Percentiles rank a stretch among this genome's conserved stretches.
Conservation (phyloP, 1,284 basidiomycete genomes). For the Cryptococcus maquisensis region DNA sequence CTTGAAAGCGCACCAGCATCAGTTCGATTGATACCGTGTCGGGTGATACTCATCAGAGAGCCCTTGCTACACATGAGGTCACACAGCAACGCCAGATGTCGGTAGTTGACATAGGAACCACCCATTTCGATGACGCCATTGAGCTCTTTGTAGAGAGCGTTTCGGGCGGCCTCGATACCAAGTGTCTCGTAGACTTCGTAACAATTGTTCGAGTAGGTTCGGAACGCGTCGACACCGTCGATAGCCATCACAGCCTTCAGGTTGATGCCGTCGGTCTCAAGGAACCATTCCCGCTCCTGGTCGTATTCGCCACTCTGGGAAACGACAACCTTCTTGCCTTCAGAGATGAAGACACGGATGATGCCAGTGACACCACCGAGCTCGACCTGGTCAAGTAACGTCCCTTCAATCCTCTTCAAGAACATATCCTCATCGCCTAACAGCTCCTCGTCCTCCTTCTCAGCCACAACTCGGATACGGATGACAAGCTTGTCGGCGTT, state of each 20-base stretch:
- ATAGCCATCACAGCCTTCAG: conserved; percentile 90
- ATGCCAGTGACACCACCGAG: conserved; percentile 90
- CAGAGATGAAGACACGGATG: conserved; percentile 87
- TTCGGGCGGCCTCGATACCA: conserved; percentile 95
- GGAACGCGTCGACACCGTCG: conserved; percentile 85
- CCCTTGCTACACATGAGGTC: conserved; percentile 99
- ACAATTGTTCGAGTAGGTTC: conserved; percentile 96
- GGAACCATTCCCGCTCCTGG: conserved; percentile 78
- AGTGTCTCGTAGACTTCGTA: conserved; percentile 95
- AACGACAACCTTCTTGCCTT: conserved; percentile 71
- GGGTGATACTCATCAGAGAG: conserved; percentile 94
- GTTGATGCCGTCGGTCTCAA: conserved; percentile 97
- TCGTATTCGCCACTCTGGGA: conserved; percentile 56
- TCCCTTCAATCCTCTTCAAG: conserved; percentile 90
- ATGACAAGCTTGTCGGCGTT: conserved; percentile 97
- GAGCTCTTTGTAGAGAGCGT: conserved; percentile 87
- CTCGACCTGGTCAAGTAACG: conserved; percentile 93
- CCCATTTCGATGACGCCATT: conserved; percentile 96
- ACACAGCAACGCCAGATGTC: conserved; percentile 89
- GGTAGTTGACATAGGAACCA: conserved; percentile 99
- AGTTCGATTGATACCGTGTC: conserved; percentile 97
- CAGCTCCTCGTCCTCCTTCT: conserved; percentile 79
- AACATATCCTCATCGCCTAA: conserved; percentile 92
- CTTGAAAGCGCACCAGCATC: conserved; percentile 96
- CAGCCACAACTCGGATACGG: conserved; percentile 89